Evolutionary conservation across 1,284 basidiomycete species (phyloP).

Genomic region (Trametes versicolor): DNA sequence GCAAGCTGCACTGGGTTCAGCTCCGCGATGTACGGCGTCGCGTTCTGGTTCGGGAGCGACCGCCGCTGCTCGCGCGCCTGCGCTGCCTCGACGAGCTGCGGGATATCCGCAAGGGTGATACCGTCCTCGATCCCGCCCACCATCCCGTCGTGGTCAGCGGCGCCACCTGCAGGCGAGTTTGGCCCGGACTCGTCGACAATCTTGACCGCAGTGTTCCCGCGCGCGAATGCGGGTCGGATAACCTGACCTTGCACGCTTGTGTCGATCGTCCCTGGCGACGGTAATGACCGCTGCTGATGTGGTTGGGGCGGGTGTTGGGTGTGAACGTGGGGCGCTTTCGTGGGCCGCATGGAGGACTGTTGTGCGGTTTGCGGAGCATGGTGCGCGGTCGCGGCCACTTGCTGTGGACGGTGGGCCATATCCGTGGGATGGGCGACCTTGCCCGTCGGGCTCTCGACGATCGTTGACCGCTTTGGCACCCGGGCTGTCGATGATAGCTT

Average conservation of each 20-base stretch:
- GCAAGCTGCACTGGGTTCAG: slow-evolving; percentile 87
- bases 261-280: slow-evolving; percentile 50
- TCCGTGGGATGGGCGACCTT: slow-evolving; percentile 79
- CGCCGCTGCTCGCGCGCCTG: slow-evolving; percentile 89
- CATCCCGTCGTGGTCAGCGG: slow-evolving; percentile 37
- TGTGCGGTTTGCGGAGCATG: slow-evolving; percentile 34
- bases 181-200: slow-evolving; percentile 88
- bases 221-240: slow-evolving; percentile 78
- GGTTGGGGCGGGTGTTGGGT: slow-evolving; percentile 40
- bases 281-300: slow-evolving; percentile 32
- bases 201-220: slow-evolving; percentile 89
- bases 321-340: slow-evolving; percentile 47
- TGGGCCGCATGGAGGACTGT: slow-evolving; percentile 32
- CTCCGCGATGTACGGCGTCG: slow-evolving; percentile 85
- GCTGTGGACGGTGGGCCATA: slow-evolving; percentile 44
- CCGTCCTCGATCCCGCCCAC: slow-evolving; percentile 71
- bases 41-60: slow-evolving; percentile 78
- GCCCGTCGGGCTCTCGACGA: slow-evolving; percentile 96
- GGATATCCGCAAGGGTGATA: slow-evolving; percentile 96
- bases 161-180: slow-evolving; percentile 68
- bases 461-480: slow-evolving; percentile 92
- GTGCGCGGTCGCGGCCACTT: slow-evolving; percentile 33
- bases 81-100: slow-evolving; percentile 91
- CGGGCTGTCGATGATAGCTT: slow-evolving; percentile 94
- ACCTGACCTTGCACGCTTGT: slow-evolving; percentile 56